Conservation (phyloP, 306 rosid genomes). For the Casuarina equisetifolia region DNA sequence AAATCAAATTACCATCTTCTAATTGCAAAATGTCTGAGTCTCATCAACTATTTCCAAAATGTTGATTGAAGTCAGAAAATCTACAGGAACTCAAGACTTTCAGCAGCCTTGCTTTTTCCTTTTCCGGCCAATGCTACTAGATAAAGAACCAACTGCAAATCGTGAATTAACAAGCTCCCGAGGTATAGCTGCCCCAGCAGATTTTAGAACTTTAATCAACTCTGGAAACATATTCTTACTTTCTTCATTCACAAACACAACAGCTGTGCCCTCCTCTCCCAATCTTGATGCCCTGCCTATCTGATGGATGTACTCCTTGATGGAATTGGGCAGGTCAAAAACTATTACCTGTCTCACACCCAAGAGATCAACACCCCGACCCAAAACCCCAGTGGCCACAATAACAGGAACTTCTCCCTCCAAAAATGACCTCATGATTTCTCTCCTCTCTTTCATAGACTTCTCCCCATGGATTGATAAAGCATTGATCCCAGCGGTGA, state of each 20-base stretch:
- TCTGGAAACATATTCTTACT: constrained; percentile 62
- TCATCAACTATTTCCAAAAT: background rate
- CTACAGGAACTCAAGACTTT: constrained; percentile 2
- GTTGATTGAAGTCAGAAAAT: background rate
- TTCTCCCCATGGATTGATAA: constrained; percentile 82
- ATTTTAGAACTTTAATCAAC: constrained; percentile 51
- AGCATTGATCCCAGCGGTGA: constrained; percentile 62
- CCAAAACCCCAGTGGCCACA: constrained; percentile 86
- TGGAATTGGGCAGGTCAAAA: constrained; percentile 85
- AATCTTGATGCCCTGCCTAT: constrained; percentile 86
- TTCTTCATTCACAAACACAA: constrained; percentile 70
- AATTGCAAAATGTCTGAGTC: background rate
- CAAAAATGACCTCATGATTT: constrained; percentile 62
- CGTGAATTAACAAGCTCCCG: constrained; percentile 60
- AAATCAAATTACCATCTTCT: background rate
- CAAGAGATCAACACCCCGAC: constrained; percentile 77
- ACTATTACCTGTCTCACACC: constrained; percentile 76
- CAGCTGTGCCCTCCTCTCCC: constrained; percentile 80
- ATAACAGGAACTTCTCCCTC: constrained; percentile 71
- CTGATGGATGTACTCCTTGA: constrained; percentile 80
- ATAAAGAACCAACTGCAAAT: constrained; percentile 32
- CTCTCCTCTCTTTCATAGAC: constrained; percentile 82
- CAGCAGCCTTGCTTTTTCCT: constrained; percentile 36
- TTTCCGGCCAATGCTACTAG: constrained; percentile 41
- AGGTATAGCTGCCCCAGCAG: constrained; percentile 72